Base-by-base conservation (phyloP, 1,284 basidiomycete genomes). In the Sanghuangporus baumii region DNA sequence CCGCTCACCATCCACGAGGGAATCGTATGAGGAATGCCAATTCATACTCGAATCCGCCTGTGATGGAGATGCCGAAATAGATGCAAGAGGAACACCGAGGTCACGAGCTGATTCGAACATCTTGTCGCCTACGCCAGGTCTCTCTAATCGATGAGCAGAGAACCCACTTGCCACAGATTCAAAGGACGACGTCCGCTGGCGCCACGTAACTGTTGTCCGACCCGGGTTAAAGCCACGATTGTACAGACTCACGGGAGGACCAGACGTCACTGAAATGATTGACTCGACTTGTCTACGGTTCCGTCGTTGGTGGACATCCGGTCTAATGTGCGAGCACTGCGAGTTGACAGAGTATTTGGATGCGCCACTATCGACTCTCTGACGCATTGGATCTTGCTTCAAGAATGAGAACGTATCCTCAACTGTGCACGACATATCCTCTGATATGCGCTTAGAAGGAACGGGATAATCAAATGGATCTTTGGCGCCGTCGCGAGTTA, bases 101-200 rank as follows among this genome's bases (percentile, higher is more conserved):
- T 87, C 86, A 6, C 74, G 77, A n/a, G 76, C 76, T 18, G 78
- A 82, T 36, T 89, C 84, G 69, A 94, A 92, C 92, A 94, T 94
- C 78, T 93, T 91, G 70, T 94, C 93, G 0, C 93, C 91, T 2
- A 94, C 73, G 1, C 87, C 90, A 1, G 92, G 92, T 20, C 92
- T 81, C 2, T 79, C 85, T 3, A 90, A 71, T 9, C 81, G 78
- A 65, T 77, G 74, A 2, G 76, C 79, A 2, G 87, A 87, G 66
- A 82, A 82, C 59, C 86, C 83, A 62, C 89, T 93, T 67, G 79
- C 74, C 40, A 82, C 71, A 0, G 89, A 93, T 65, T 91, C 89
- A 2, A 79, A 69, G 0, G 88, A 91, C 20, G 73, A 70, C 16
- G 87, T 82, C n/a, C 79, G 80, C 12, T 77, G 78, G 67, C 87